Conservation (phyloP, 23 red algal genomes). For the Gracilaria gracilis region DNA sequence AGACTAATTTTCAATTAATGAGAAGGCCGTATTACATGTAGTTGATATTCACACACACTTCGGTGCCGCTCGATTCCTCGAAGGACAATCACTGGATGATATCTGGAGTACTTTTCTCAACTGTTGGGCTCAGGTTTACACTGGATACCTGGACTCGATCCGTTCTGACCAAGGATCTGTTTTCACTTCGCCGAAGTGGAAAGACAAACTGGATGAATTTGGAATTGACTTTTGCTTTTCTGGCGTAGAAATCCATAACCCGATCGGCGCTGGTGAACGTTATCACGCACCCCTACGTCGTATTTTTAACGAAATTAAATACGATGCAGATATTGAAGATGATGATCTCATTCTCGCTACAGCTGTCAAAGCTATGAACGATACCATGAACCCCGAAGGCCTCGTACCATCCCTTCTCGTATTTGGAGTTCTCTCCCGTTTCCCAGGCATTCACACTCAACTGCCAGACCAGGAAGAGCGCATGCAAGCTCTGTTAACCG, state of each 20-base stretch:
- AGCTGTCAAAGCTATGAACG: conserved; percentile 45
- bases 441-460: neutral
- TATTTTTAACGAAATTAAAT: conserved; percentile 23
- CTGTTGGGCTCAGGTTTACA: conserved; percentile 38
- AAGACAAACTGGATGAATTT: neutral
- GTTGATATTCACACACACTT: conserved; percentile 37
- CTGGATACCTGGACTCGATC: conserved; percentile 21
- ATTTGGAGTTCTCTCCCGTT: neutral
- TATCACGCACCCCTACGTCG: neutral
- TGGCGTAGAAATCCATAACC: conserved; percentile 52
- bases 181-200: neutral
- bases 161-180: conserved; percentile 11
- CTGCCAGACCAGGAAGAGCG: conserved; percentile 34
- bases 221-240: conserved; percentile 28
- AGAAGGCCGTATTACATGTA: conserved; percentile 46
- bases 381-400: conserved; percentile 55
- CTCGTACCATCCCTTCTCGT: conserved; percentile 30
- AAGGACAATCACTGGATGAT: neutral
- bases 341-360: neutral
- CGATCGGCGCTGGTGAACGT: conserved; percentile 16
- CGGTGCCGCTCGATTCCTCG: conserved; percentile 14
- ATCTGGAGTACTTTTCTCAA: conserved; percentile 51
- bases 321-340: conserved; percentile 1
- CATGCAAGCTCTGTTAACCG: conserved; percentile 16
- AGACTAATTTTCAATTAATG: conserved; percentile 23